Conservation (phyloP, 352 stramenopile genomes). For the Pythium scleroteichum region DNA sequence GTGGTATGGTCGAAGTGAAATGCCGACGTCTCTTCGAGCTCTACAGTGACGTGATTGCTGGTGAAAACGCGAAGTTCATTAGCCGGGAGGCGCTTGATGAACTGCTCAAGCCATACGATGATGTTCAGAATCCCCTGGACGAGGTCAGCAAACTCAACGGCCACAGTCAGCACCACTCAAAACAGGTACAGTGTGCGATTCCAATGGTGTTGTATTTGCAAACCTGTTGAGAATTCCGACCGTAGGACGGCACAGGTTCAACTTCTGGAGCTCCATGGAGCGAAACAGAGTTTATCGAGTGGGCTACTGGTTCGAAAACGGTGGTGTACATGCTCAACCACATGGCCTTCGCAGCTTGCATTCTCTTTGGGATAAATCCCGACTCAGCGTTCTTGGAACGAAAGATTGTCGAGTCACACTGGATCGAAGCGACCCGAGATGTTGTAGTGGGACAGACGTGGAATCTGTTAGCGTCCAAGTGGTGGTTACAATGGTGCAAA, state of each 20-base stretch:
- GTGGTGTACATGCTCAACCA: constrained; percentile 65
- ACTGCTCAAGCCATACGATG: constrained; percentile 19
- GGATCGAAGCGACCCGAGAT: constrained; percentile 46
- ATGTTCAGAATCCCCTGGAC: constrained; percentile 21
- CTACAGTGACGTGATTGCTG: constrained; percentile 34
- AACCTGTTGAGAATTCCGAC: not conserved
- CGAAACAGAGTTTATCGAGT: constrained; percentile 52
- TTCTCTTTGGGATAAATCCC: constrained; percentile 78
- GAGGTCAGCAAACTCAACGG: constrained; percentile 14
- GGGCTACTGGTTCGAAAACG: constrained; percentile 38
- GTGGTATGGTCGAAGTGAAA: constrained; percentile 43
- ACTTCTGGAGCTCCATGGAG: constrained; percentile 16
- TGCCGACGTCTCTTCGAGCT: constrained; percentile 61
- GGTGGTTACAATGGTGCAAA: constrained; percentile 83
- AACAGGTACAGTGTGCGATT: constrained; percentile 7
- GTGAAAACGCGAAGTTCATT: constrained; percentile 21
- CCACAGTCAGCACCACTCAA: constrained; percentile 1
- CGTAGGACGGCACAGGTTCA: not conserved
- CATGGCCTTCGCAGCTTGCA: constrained; percentile 71
- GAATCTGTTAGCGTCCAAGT: constrained; percentile 71
- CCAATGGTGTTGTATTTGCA: not conserved
- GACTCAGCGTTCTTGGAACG: constrained; percentile 66
- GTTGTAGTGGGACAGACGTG: constrained; percentile 65
- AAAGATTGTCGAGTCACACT: constrained; percentile 75
- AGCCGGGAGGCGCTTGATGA: constrained; percentile 45